phyloP scores from a whole-genome alignment of 805 yeast species.

The Torulaspora indica region DNA sequence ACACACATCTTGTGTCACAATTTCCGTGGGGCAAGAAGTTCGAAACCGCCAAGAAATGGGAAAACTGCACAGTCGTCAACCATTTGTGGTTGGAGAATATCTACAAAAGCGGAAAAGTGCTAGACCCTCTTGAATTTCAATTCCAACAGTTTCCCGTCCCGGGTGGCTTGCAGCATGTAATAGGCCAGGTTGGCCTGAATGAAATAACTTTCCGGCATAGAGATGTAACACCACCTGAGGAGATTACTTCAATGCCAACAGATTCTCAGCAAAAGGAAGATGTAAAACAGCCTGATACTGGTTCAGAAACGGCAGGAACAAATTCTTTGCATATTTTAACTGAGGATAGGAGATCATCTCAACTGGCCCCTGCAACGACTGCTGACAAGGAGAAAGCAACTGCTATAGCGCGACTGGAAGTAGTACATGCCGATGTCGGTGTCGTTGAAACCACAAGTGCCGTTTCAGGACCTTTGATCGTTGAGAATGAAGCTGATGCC shows the following conservation, averaged over 20 bases:
- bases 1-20: slow-evolving; percentile 71
- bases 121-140: slow-evolving; percentile 9
- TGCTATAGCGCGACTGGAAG: not conserved
- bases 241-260: not conserved
- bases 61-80: slow-evolving; percentile 44
- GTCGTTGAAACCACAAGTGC: not conserved
- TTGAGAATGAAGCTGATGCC: not conserved
- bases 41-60: slow-evolving; percentile 69
- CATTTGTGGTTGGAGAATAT: slow-evolving; percentile 89
- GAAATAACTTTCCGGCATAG: not conserved
- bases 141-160: slow-evolving; percentile 15
- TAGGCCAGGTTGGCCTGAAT: slow-evolving; percentile 11
- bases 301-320: not conserved
- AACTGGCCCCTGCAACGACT: not conserved
- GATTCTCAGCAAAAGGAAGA: not conserved
- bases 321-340: not conserved
- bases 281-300: not conserved
- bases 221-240: not conserved
- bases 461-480: not conserved
- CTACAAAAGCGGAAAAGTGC: slow-evolving; percentile 33
- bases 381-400: not conserved
- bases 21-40: slow-evolving; percentile 67
- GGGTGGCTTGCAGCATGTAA: slow-evolving; percentile 13
- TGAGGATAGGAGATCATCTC: not conserved
- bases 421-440: not conserved